Conservation (phyloP, 371 early-diverging fungal genomes). For the Mortierella sp. region DNA sequence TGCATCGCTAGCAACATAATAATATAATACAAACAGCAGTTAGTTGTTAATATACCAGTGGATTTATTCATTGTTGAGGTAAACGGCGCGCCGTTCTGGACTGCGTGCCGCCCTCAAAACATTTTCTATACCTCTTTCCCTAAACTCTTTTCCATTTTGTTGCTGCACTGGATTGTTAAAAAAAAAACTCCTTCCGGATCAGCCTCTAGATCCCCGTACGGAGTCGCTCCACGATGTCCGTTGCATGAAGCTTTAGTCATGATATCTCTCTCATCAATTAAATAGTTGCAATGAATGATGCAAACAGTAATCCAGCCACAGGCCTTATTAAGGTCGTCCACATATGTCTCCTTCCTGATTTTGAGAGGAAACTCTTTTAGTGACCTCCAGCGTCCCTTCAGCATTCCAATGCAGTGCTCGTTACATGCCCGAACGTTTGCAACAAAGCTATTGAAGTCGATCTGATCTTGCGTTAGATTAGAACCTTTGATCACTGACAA, state of each 20-base stretch:
- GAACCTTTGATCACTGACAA: too few species aligned
- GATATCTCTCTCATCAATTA: conserved; percentile 7
- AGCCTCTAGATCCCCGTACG: too few species aligned
- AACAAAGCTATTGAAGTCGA: conserved; percentile 15
- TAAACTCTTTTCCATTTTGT: too few species aligned
- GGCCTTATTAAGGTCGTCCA: conserved; percentile 6
- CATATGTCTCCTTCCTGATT: neutral
- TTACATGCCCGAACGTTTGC: conserved; percentile 14
- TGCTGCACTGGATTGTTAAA: too few species aligned
- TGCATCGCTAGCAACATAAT: too few species aligned
- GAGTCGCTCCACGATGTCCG: too few species aligned
- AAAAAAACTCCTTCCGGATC: too few species aligned
- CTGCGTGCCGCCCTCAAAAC: too few species aligned
- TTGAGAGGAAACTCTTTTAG: neutral
- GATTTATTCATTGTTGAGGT: neutral
- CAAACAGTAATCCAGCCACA: conserved; percentile 1
- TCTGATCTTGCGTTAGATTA: conserved; percentile 4
- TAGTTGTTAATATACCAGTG: neutral
- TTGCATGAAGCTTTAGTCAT: neutral
- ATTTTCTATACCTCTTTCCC: too few species aligned
- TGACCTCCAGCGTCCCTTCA: conserved; percentile 5
- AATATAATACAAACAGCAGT: neutral
- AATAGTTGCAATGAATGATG: conserved; percentile 2
- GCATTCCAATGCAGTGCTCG: conserved; percentile 23
- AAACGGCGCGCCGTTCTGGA: too few species aligned